Base-by-base conservation (phyloP, 2,329 filamentous ascomycete species). In the Sarocladium kiliense region DNA sequence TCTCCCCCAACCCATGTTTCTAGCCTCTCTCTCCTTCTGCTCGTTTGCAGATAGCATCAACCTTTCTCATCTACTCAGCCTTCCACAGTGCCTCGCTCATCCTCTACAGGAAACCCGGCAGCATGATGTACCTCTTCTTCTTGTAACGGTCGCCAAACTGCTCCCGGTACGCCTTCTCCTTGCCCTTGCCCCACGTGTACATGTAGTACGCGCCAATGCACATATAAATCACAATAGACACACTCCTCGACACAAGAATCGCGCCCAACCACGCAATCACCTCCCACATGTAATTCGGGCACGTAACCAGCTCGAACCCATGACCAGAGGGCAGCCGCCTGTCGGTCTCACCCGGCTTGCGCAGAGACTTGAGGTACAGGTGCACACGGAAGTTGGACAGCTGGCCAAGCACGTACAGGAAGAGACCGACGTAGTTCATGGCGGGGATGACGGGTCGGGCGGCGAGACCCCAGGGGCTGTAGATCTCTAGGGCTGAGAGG, bases 261-360 rank as follows among this genome's bases (percentile, higher is more conserved):
- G 97, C 79, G 25, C 91, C 92, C 27, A 89, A 63, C 94, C 94
- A 99, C 1, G 92, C 84, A 36, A 96, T 70, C 6, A 89, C 79
- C 74, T 99, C 94, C 63, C 95, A 97, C 77, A 96, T 84, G 77
- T 99, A 99, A 76, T 99, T 99, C 41, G 94, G 94, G 75, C 92
- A 96, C 12, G 94, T 99, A 54, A 99, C 93, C 34, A 89, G 74
- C 60, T 77, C 78, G 72, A 97, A 97, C 27, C 92, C 90, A 57
- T 93, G 84, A 25, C 94, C 94, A 56, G 77, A 77, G 1, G 94
- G 94, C 60, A 99, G 95, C 63, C 91, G 91, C 57, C 93, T 83
- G 69, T 95, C 91, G 1, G 88, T 93, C 61, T 87, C 88, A 55
- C 92, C 92, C 0, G 83, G 78, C 56, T 85, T 86, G 53, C 94